Base-by-base conservation (phyloP, 352 stramenopile genomes). In the Globisporangium barbulae region DNA sequence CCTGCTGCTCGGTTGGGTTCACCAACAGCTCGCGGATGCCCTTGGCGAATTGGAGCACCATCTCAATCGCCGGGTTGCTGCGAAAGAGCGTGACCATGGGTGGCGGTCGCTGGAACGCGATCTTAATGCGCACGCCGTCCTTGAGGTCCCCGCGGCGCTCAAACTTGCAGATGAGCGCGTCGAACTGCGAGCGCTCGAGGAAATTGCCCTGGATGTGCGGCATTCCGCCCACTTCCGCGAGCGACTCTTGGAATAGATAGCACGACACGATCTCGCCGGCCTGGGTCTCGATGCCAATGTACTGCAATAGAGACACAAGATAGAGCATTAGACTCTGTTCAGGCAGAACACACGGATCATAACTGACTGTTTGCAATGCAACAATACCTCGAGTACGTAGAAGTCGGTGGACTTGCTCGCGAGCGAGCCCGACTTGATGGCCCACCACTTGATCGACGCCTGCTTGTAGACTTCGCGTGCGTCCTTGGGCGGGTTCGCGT, bases 371-470 rank as follows among this genome's bases (percentile, higher is more conserved):
- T 64, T 17, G 63, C 61, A 35, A 83, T 67, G 41, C 72, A 76
- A 47, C 15, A 50, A n/a, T 25, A 76, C 73, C 47, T 96, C 87
- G 45, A 96, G 70, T 12, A 93, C 81, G 69, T 94, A 93, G 64
- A 93, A 93, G 55, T 96, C 87, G 9, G 81, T 89, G 45, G 87
- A 90, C 54, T 96, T 96, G 71, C 68, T 89, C 41, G 75, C 83
- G 15, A 93, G 70, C 10, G 81, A 75, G 35, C 86, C 83, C 1
- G 87, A 96, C 67, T 93, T 93, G 67, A 93, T 85, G 22, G 87
- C 85, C 83, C 85, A 96, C 87, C 87, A 96, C 74, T 96, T 96
- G 70, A 96, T 93, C 33, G 85, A 72, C 3, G 85, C 83, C 56
- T 93, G 87, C 74, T 96, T 96, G 79, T 93, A 93, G 66, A 90